Conservation (phyloP, 2,329 filamentous ascomycete genomes). For the Cytospora mali region DNA sequence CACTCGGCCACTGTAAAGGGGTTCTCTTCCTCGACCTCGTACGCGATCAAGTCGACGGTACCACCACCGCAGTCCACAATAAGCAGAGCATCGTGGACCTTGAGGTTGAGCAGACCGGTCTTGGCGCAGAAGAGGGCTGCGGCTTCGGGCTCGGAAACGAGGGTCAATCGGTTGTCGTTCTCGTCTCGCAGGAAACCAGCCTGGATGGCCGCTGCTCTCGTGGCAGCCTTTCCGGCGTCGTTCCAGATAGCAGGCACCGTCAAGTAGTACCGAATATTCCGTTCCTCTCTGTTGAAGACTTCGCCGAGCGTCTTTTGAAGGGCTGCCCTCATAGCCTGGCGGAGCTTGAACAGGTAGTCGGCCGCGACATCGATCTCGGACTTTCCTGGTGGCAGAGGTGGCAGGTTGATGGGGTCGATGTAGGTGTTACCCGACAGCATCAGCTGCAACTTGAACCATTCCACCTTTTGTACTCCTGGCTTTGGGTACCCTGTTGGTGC, state of each 20-base stretch:
- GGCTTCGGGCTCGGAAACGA: slow-evolving; percentile 95
- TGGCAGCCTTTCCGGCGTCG: slow-evolving; percentile 96
- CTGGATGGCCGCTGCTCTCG: slow-evolving; percentile 92
- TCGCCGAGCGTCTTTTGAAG: slow-evolving; percentile 95
- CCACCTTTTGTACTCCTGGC: slow-evolving; percentile 95
- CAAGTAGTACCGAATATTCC: slow-evolving; percentile 96
- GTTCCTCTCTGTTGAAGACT: slow-evolving; percentile 96
- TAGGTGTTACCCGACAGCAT: slow-evolving; percentile 99
- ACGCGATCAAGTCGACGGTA: slow-evolving; percentile 97
- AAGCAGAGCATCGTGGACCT: slow-evolving; percentile 96
- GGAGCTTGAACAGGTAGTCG: slow-evolving; percentile 97
- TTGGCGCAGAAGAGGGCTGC: slow-evolving; percentile 98
- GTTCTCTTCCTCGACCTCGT: slow-evolving; percentile 96
- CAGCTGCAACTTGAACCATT: slow-evolving; percentile 99
- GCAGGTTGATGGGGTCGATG: slow-evolving; percentile 98
- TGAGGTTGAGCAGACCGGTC: slow-evolving; percentile 91
- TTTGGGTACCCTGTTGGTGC: slow-evolving; percentile 97
- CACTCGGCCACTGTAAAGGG: slow-evolving; percentile 97
- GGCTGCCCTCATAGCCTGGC: slow-evolving; percentile 94
- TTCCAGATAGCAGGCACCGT: slow-evolving; percentile 99
- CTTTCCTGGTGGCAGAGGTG: slow-evolving; percentile 94
- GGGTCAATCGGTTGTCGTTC: slow-evolving; percentile 92
- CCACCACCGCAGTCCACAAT: slow-evolving; percentile 99
- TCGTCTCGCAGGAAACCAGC: slow-evolving; percentile 95
- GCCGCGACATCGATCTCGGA: slow-evolving; percentile 99